Base-by-base conservation (phyloP, 306 rosid species). In the Crotalaria pallida region DNA sequence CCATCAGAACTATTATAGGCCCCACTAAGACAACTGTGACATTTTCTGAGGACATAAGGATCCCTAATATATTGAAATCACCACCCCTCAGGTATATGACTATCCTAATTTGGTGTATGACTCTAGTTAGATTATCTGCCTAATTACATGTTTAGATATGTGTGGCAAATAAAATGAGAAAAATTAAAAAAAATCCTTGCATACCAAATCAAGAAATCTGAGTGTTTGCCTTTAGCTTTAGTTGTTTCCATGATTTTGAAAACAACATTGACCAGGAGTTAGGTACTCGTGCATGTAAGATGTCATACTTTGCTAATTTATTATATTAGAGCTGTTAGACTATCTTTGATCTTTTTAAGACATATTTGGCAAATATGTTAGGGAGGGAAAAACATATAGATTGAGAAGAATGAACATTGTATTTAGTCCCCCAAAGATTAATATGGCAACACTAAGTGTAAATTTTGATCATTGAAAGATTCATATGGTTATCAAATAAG, bases 1-100 rank as follows among this genome's bases (percentile, higher is more conserved):
- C 91, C 56, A 68, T 95, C 75, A 86, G 92, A 84, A 74, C 64
- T 77, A 85, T 83, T 65, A 86, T 82, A 79, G 81, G 92, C 72
- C 92, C 97, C 19, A 63, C 75, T 16, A 97, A 96, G 58, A 91
- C 91, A 6, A 58, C 76, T 15, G 73, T 95, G 72, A 95, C 76
- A 41, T 91, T 95, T 67, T 82, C 99, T 1, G 87, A 86, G 1
- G 97, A 91, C 19, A 82, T 95, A 88, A 96, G 96, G 34, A 58
- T 95, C 41, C 97, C 99, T 3, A 71, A 83, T 57, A 40, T 95
- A 19, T 87, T 95, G 19, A 81, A 83, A 67, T 45, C 79, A 55
- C 55, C 60, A 40, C 79, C 79, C 9, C 0, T 73, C 75, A 79
- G 86, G 80, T 82, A 59, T 51, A 9, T 8, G 52, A 19, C 78